phyloP scores from a whole-genome alignment of 345 rosid species.

The Capsella bursapastoris region DNA sequence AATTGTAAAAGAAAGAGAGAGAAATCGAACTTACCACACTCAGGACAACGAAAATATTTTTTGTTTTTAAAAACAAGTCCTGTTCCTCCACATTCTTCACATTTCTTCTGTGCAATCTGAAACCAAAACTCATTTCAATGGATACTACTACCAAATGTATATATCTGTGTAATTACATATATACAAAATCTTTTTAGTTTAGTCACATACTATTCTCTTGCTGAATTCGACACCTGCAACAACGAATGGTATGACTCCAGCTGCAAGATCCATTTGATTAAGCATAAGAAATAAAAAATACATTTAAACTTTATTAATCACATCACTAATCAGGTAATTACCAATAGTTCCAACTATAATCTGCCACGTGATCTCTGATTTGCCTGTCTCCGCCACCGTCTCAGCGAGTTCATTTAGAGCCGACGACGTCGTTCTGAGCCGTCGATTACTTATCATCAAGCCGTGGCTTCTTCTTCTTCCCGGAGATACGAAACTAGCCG shows the following conservation, averaged over 20 bases:
- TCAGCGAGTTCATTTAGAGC: constrained; percentile 49
- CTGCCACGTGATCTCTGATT: constrained; percentile 71
- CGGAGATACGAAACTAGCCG: constrained; percentile 16
- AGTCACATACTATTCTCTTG: constrained; percentile 71
- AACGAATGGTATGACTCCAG: constrained; percentile 74
- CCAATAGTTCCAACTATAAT: constrained; percentile 76
- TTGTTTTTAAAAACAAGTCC: constrained; percentile 68
- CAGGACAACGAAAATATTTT: constrained; percentile 68
- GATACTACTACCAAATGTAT: background rate
- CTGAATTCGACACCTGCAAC: constrained; percentile 93
- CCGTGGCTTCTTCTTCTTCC: constrained; percentile 24
- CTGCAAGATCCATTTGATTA: constrained; percentile 62
- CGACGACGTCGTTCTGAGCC: constrained; percentile 38
- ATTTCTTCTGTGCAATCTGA: constrained; percentile 81
- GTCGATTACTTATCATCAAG: constrained; percentile 28
- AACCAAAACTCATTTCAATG: constrained; percentile 31
- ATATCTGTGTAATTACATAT: background rate
- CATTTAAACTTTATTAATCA: background rate
- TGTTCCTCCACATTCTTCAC: constrained; percentile 73
- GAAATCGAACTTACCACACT: constrained; percentile 49
- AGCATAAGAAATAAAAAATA: background rate
- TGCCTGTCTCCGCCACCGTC: constrained; percentile 49
- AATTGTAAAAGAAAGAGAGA: background rate
- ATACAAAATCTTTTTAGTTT: background rate
- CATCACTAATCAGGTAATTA: constrained; percentile 28